Evolutionary conservation across 2,329 filamentous ascomycete species (phyloP), one percentile per base, ranked within the genome.

Genomic region (Xylaria sp.): DNA sequence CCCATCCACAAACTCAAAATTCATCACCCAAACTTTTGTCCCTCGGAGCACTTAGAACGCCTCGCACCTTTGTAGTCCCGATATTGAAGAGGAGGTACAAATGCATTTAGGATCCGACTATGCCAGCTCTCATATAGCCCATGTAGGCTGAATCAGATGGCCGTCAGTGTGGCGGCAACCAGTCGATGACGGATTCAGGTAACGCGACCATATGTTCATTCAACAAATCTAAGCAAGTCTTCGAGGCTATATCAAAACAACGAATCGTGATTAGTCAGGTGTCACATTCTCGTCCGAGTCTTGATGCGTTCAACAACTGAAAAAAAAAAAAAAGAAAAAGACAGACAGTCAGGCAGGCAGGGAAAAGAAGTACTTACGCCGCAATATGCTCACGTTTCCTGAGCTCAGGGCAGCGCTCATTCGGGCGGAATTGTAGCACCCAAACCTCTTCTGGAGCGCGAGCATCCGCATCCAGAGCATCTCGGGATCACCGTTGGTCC

Each of bases 341-440:
- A 23, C 15, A 28, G 11, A 17, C n/a, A 31, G 25, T 4, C 19
- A 3, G 35, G 40, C 12, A 31, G 28, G 35, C 2, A 40, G 19
- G 12, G n/a, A n/a, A n/a, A n/a, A n/a, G n/a, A n/a, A n/a, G n/a
- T n/a, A 78, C 80, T 72, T 73, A 83, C 81, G 81, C 76, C 82
- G 80, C 19, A 83, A 64, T 9, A 78, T 56, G 12, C 74, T 78
- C 8, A 76, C 70, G 4, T 80, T 76, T 21, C 78, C 77, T 0
- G 78, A 78, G 43, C 77, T 77, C 14, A 82, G 70, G 0, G 81
- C 81, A 43, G 82, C 74, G 51, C 81, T 79, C 69, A 83, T 82
- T 33, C 81, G 72, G 14, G 81, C 79, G 17, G 81, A 83, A 28
- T 79, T 81, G 65, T 83, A 83, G 72, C 81, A 83, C 5, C 78